phyloP scores from a whole-genome alignment of 2,329 filamentous ascomycete genomes.

The Aspergillus uvarum region DNA sequence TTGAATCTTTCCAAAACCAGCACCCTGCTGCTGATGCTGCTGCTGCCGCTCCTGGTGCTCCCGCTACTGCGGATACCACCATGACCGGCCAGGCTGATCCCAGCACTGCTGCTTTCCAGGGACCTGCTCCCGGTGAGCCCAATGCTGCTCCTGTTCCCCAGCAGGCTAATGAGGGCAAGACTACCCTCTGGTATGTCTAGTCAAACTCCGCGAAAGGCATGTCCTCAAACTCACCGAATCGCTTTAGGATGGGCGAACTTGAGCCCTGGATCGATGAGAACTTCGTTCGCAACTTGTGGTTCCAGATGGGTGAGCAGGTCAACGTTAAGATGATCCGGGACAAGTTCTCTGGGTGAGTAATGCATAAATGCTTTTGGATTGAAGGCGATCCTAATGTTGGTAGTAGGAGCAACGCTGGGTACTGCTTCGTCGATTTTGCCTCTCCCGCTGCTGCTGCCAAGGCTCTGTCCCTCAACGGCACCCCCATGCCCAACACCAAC shows the following conservation, averaged over 20 bases:
- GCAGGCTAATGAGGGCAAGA: slow-evolving; percentile 55
- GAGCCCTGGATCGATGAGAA: slow-evolving; percentile 99
- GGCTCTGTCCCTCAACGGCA: slow-evolving; percentile 86
- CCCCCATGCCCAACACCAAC: slow-evolving; percentile 85
- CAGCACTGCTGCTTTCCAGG: slow-evolving; percentile 52
- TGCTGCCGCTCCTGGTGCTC: slow-evolving; percentile 47
- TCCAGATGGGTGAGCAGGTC: slow-evolving; percentile 86
- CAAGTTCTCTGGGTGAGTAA: slow-evolving; percentile 88
- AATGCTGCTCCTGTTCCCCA: slow-evolving; percentile 47
- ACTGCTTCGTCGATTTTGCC: slow-evolving; percentile 95
- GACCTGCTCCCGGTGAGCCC: slow-evolving; percentile 46
- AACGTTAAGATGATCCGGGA: slow-evolving; percentile 99
- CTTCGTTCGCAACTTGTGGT: slow-evolving; percentile 95
- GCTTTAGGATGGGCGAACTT: slow-evolving; percentile 90
- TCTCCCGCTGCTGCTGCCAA: slow-evolving; percentile 82
- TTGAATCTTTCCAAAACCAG: slow-evolving; percentile 63
- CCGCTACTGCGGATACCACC: slow-evolving; percentile 52
- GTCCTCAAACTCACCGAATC: slow-evolving; percentile 1
- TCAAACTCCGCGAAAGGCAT: slow-evolving; percentile 6
- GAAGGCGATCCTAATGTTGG: slow-evolving; percentile 42
- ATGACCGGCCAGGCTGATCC: slow-evolving; percentile 61
- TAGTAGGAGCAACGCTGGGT: slow-evolving; percentile 81
- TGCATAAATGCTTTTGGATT: slow-evolving; percentile 9
- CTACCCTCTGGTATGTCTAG: slow-evolving; percentile 55
- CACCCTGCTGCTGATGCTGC: slow-evolving; percentile 56